Evolutionary conservation across 192 early-diverging fungal genomes (phyloP), one percentile per base, ranked within the genome.

Genomic region (Dispira simplex): DNA sequence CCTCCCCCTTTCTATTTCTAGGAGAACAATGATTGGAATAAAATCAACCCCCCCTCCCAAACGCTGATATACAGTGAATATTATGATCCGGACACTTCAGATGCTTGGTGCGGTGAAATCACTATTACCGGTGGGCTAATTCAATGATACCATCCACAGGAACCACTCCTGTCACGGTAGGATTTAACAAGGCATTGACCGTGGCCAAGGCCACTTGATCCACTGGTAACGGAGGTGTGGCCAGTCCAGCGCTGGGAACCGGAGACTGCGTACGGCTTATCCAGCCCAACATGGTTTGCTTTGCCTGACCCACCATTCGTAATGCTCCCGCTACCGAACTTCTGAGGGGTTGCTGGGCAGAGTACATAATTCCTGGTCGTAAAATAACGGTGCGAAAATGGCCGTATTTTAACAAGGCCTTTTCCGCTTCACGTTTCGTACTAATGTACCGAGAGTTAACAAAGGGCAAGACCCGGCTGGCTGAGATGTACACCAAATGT

Each of bases 371-470:
- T 8, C 84, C 77, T 58, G 83, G 83, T 10, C 83, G 71, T 59
- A 85, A 52, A 25, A 83, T 69, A 28, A 81, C 70, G 25, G 77
- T 71, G n/a, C 73, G 77, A 67, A 79, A 73, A 46, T 59, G 66
- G 46, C 68, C 63, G 45, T 67, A 73, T 46, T 75, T 72, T 52
- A 86, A 67, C 28, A 89, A 64, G 13, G 68, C 75, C 3, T 63
- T 60, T 68, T 89, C 87, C 5, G 79, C 87, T 66, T 89, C 81
- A 43, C 85, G 83, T 64, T 89, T 89, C 13, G 85, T 85, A 21
- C 84, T 83, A 49, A 89, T 78, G 47, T 89, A 89, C 0, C 81
- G 75, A 26, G 69, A 54, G 52, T 82, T 76, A 44, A 89, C 66
- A 9, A 83, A 74, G 16, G 87, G 87, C 21, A 86, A 54, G 0